Percentiles rank a stretch among this genome's conserved stretches.
Evolutionary conservation across 371 early-diverging fungal genomes (phyloP).

Genomic region (Basidiobolus meristosporus): DNA sequence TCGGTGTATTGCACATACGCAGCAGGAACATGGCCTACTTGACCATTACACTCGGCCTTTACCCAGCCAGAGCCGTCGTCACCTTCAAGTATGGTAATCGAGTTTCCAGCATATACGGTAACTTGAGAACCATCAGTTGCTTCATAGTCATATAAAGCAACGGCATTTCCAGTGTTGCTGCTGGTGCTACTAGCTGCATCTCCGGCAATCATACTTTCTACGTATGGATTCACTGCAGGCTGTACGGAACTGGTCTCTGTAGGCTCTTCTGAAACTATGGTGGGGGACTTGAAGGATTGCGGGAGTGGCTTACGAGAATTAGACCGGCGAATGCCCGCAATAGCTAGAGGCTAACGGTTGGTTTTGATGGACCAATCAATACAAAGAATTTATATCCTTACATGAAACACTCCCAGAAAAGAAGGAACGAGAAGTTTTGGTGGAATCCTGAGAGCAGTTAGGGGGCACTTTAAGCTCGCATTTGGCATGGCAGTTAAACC

Average conservation of each 20-base stretch:
- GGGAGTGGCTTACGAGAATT: not conserved
- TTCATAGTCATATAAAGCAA: no score
- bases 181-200: no score
- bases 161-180: no score
- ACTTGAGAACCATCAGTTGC: no score
- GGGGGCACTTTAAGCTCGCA: conserved; percentile 75
- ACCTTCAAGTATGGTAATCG: no score
- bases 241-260: no score
- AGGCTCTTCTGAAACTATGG: not conserved
- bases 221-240: no score
- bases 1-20: conserved; percentile 29
- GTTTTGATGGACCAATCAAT: conserved; percentile 5
- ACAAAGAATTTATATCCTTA: conserved; percentile 1
- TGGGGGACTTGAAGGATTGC: not conserved
- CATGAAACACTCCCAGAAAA: not conserved
- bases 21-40: conserved; percentile 50
- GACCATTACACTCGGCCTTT: conserved; percentile 11
- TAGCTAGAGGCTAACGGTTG: conserved; percentile 4
- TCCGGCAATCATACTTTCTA: no score
- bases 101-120: no score
- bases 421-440: conserved; percentile 6
- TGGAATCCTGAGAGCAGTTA: conserved; percentile 29
- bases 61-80: conserved; percentile 1
- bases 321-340: conserved; percentile 9
- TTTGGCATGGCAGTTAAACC: conserved; percentile 64